Evolutionary conservation across 805 yeast species (phyloP), one percentile per base, ranked within the genome.

Genomic region (Wickerhamiella kurtzmanii): DNA sequence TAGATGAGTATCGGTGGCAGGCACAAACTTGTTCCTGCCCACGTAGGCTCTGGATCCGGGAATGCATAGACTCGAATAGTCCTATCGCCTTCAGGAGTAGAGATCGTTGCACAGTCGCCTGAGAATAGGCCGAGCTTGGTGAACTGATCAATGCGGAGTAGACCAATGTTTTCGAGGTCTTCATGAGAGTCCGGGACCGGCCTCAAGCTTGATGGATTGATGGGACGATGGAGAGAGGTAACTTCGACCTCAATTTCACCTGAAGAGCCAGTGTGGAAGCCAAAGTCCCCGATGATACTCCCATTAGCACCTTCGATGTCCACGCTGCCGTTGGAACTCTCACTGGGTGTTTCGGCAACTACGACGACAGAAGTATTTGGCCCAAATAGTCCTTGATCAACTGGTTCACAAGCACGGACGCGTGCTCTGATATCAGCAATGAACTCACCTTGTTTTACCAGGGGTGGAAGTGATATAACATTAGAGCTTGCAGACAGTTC

Each of bases 341-440:
- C 22, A n/a, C 44, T 4, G 44, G 19, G 44, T 18, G n/a, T 50
- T 57, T 49, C 38, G 38, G 70, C 72, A 16, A 79, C 72, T 25
- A 82, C 62, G 2, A 78, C 71, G 2, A 84, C 63, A n/a, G 66
- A 66, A 0, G 89, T 78, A 1, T 43, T 32, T 1, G 62, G 60
- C 1, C 52, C 47, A 18, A 64, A 60, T 1, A 81, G 53, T 0
- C 95, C 95, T 58, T 83, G 94, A 38, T 73, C 75, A 2, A 76
- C 70, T 0, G 94, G 94, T 54, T 83, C 94, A 59, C 86, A 76
- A 20, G 79, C 70, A 2, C 74, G 54, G 2, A 84, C 71, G 4
- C 57, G 56, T 18, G 82, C 82, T 51, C 71, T 70, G 17, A 76
- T 55, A 3, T 59, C 60, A 17, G 74, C 61, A 2, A 74, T 61